phyloP scores from a whole-genome alignment of 2,329 filamentous ascomycete genomes.

The Paraconiothyrium sp. region DNA sequence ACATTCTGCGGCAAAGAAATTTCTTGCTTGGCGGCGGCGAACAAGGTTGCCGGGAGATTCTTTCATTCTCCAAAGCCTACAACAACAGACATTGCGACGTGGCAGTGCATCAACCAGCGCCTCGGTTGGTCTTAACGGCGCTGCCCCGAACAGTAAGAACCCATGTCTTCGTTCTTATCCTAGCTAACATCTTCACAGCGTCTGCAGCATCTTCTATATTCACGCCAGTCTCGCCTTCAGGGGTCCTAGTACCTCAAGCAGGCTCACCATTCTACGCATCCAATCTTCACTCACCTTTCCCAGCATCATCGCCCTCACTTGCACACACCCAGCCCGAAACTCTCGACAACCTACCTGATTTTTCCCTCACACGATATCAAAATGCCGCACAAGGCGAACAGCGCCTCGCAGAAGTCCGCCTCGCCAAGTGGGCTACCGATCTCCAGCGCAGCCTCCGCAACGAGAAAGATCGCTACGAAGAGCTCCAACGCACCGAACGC shows the following conservation, averaged over 20 bases:
- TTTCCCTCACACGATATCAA: slow-evolving; percentile 59
- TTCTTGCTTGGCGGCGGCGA: slow-evolving; percentile 72
- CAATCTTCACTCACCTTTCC: slow-evolving; percentile 47
- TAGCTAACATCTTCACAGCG: slow-evolving; percentile 31
- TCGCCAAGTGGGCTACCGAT: slow-evolving; percentile 84
- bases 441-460: slow-evolving; percentile 78
- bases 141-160: slow-evolving; percentile 36
- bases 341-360: slow-evolving; percentile 42
- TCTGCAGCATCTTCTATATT: slow-evolving; percentile 48
- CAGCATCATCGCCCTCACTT: slow-evolving; percentile 46
- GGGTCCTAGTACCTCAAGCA: slow-evolving; percentile 49
- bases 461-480: slow-evolving; percentile 75
- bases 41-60: slow-evolving; percentile 43
- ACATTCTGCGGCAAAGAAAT: slow-evolving; percentile 83
- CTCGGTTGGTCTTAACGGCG: slow-evolving; percentile 40
- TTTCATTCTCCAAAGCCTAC: slow-evolving; percentile 37
- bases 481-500: slow-evolving; percentile 67
- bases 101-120: slow-evolving; percentile 37
- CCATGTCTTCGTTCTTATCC: not conserved
- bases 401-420: slow-evolving; percentile 70
- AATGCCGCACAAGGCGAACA: slow-evolving; percentile 65
- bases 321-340: slow-evolving; percentile 34
- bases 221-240: slow-evolving; percentile 48
- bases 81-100: slow-evolving; percentile 27
- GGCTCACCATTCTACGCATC: slow-evolving; percentile 47